Evolutionary conservation across 805 yeast genomes (phyloP), one percentile per base, ranked within the genome.

Genomic region (Metschnikowia henanensis): DNA sequence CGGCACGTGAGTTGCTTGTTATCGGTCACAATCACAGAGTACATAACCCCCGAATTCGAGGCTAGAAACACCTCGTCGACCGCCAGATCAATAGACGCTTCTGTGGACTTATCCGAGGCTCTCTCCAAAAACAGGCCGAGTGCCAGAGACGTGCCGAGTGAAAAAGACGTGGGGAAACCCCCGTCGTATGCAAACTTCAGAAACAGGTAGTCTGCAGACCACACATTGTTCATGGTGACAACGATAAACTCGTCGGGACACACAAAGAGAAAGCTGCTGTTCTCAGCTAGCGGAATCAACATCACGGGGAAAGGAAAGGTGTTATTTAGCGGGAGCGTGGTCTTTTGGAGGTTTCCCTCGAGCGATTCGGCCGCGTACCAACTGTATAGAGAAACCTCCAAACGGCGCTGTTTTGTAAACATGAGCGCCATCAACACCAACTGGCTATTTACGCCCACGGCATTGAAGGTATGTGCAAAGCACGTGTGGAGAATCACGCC

Each of bases 191-290:
- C 46, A 45, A 47, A 41, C 21, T 39, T 41, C 2, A 49, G 42
- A 43, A 75, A 73, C 21, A 64, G 55, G 40, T 68, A 66, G 37
- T 73, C 73, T 0, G 77, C 82, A 4, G 80, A 73, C 17, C 74
- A 55, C 2, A 78, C 70, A 37, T 75, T 72, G 46, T 74, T 76
- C 3, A 72, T 56, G 4, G 71, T 64, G 2, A 76, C 60, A 0
- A 73, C 45, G 4, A 64, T 53, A 4, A 77, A 39, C 22, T 58
- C 60, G 2, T 60, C 50, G 16, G 65, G 62, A 40, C 59, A 55
- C 6, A 76, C 66, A 45, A 73, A 65, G 17, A 77, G 53, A 25
- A 76, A 72, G 9, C 68, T 59, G 18, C 59, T 58, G 47, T 58
- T 60, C 13, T 62, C 59, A 6, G 64, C 57, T 18, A 73, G 55